phyloP scores from a whole-genome alignment of 208 protist species.

The Trypanosoma conorhini region DNA sequence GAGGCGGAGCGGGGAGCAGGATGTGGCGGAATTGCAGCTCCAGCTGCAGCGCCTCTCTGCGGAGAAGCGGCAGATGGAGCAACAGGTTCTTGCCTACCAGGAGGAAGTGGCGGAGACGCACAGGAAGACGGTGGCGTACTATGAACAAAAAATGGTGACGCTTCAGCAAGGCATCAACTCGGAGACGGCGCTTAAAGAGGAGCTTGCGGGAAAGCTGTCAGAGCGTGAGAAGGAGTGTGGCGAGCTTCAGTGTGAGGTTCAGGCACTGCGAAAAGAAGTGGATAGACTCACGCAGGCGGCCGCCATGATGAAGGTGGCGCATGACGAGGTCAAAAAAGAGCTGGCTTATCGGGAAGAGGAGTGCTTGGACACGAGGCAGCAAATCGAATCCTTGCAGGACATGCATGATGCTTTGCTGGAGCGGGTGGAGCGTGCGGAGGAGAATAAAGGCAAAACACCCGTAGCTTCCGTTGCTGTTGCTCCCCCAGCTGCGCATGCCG shows the following conservation, averaged over 20 bases:
- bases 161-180: constrained; percentile 7
- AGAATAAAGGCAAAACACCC: neutral
- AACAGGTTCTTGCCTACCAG: constrained; percentile 35
- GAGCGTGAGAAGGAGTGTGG: neutral
- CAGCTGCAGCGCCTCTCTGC: constrained; percentile 26
- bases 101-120: constrained; percentile 37
- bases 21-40: constrained; percentile 14
- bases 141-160: constrained; percentile 32
- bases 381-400: constrained; percentile 13
- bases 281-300: neutral
- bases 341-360: neutral
- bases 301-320: neutral
- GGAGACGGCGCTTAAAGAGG: neutral
- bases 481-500: neutral
- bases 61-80: constrained; percentile 36
- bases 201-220: neutral
- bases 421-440: neutral
- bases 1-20: neutral
- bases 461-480: neutral
- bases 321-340: constrained; percentile 7
- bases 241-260: neutral
- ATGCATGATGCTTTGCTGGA: neutral
- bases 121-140: constrained; percentile 47
- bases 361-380: neutral
- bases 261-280: neutral